Conservation (phyloP, 805 yeast genomes). For the Clavispora santaluciae region DNA sequence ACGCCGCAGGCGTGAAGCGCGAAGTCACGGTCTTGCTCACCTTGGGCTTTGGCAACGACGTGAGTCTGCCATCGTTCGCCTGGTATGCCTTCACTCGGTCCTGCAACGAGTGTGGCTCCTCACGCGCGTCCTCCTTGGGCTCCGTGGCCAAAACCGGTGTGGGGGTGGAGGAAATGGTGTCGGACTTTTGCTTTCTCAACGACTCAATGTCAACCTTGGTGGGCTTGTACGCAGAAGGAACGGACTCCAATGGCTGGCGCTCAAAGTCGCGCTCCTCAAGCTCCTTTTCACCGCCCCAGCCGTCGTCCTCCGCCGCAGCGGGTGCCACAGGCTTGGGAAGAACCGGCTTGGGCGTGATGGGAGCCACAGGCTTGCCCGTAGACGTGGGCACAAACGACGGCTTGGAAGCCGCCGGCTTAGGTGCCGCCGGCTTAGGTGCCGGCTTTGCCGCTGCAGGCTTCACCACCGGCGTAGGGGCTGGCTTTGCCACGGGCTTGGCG, state of each 20-base stretch:
- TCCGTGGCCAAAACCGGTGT: constrained; percentile 15
- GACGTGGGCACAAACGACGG: constrained; percentile 30
- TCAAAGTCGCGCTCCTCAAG: constrained; percentile 50
- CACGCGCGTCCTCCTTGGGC: constrained; percentile 14
- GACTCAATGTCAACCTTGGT: constrained; percentile 57
- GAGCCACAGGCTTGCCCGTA: constrained; percentile 37
- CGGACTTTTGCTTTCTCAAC: constrained; percentile 46
- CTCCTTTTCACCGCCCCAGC: constrained; percentile 68
- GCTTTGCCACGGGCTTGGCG: constrained; percentile 7
- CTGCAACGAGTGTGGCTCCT: constrained; percentile 45
- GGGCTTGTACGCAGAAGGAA: constrained; percentile 62
- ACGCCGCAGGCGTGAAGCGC: constrained; percentile 37
- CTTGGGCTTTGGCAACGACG: constrained; percentile 63
- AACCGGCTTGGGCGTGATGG: constrained; percentile 12
- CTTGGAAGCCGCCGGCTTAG: constrained; percentile 4
- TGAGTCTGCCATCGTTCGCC: constrained; percentile 43
- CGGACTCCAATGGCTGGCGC: constrained; percentile 45
- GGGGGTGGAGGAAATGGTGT: constrained; percentile 42
- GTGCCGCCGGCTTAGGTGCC: constrained; percentile 6
- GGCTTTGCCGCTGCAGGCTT: constrained; percentile 20
- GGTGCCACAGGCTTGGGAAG: constrained; percentile 7
- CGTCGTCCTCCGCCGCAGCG: constrained; percentile 43
- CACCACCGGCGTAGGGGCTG: background rate
- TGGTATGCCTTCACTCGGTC: constrained; percentile 43
- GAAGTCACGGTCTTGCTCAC: constrained; percentile 45